Percentiles rank a stretch among this genome's conserved stretches.
phyloP scores from a whole-genome alignment of 805 yeast genomes.

The Scheffersomyces lignosus region DNA sequence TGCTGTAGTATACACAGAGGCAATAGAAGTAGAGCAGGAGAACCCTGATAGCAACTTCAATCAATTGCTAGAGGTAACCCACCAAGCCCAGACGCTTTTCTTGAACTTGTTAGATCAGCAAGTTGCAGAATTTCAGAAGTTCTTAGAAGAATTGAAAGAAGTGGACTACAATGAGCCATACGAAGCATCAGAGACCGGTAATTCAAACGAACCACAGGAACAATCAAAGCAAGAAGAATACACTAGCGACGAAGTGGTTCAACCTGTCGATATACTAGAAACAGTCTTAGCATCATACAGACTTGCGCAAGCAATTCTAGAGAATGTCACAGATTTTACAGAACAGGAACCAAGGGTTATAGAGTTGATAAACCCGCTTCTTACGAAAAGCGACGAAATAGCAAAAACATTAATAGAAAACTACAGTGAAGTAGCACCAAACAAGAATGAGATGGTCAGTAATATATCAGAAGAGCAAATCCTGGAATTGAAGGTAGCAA shows the following conservation, averaged over 20 bases:
- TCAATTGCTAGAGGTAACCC: conserved; percentile 15
- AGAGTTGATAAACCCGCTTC: conserved; percentile 19
- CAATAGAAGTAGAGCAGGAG: conserved; percentile 37
- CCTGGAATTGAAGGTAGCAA: conserved; percentile 31
- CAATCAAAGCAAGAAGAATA: conserved; percentile 11
- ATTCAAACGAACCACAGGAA: neutral
- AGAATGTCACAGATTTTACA: conserved; percentile 14
- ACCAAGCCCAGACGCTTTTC: conserved; percentile 19
- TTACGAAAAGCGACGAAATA: conserved; percentile 16
- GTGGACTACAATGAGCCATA: conserved; percentile 4
- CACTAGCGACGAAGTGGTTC: conserved; percentile 24
- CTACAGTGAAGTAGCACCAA: conserved; percentile 15
- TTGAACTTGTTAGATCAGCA: conserved; percentile 27
- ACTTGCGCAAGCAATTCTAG: conserved; percentile 31
- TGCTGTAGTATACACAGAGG: conserved; percentile 48
- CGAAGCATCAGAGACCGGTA: neutral
- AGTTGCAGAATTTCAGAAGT: conserved; percentile 22
- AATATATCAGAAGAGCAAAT: conserved; percentile 26
- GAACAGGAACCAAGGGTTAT: conserved; percentile 7
- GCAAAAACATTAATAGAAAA: conserved; percentile 16
- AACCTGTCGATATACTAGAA: conserved; percentile 38
- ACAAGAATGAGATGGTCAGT: conserved; percentile 23
- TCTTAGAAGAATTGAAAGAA: conserved; percentile 21
- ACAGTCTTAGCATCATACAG: conserved; percentile 29
- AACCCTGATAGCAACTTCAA: conserved; percentile 12